Evolutionary conservation across 306 rosid genomes (phyloP), one percentile per base, ranked within the genome.

Genomic region (Prunus mume): DNA sequence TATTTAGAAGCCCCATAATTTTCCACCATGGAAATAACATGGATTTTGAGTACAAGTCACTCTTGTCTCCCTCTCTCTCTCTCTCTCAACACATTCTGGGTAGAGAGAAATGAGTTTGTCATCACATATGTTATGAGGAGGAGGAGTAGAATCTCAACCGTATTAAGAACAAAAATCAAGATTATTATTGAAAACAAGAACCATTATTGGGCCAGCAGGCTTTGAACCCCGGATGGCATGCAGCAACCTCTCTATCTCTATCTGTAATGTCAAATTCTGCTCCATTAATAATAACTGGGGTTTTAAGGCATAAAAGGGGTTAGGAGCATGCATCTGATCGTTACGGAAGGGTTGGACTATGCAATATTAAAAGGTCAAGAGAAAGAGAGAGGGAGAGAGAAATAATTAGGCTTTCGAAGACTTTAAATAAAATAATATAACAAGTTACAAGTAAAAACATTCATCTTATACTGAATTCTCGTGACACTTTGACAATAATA

Each of bases 311-410:
- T 15, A 24, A 41, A 34, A 34, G 43, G 43, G 43, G 43, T 11
- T 12, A 51, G 77, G 69, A 46, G 77, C 57, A 73, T 73, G 77
- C 65, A 73, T 28, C 77, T 46, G 62, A 56, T n/a, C 19, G 45
- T 58, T 17, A 58, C 25, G 32, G 18, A 20, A 47, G 41, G 41
- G 68, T 24, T 43, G 68, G 56, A 72, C 2, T 41, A 43, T 9
- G 56, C 55, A 72, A 57, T 72, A 24, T 72, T 72, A 72, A 14
- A 22, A 34, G 65, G 27, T 10, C 25, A 20, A 52, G 28, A 72
- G 66, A 55, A 10, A 27, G 5, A 32, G 38, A 27, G 45, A 4
- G 73, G 27, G 24, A 69, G 60, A 69, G 60, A 69, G 17, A 18
- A 28, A 60, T 61, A 13, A 61, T 73, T 27, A 11, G 14, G 22